A percentile compares a stretch with the other conserved stretches of the same genome.
These are phyloP conservation scores for Pestalotiopsis sp. DNA, from an alignment of 2,329 filamentous ascomycete species.

Conservation along the genomic window DNA sequence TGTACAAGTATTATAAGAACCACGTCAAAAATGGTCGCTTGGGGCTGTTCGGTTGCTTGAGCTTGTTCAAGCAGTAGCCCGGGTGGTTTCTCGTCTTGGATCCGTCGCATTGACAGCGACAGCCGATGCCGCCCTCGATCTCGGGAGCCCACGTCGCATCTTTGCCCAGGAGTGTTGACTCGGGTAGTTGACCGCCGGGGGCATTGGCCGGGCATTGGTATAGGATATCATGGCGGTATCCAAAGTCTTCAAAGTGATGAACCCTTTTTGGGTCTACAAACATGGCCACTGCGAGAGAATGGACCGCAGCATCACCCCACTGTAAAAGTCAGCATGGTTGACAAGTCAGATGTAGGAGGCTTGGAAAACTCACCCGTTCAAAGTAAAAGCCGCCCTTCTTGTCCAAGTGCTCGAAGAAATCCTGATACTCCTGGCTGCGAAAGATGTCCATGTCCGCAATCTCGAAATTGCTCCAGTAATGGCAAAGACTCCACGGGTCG, in stretches of 20 bases:
- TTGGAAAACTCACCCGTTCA: conserved; percentile 39
- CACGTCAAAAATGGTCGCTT: conserved; percentile 34
- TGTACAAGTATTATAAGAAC: conserved; percentile 26
- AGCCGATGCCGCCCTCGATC: conserved; percentile 39
- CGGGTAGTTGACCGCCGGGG: conserved; percentile 36
- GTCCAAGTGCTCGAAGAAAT: conserved; percentile 43
- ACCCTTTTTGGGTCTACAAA: conserved; percentile 40
- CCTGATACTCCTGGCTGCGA: conserved; percentile 41
- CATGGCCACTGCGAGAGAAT: conserved; percentile 45
- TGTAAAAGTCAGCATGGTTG: background rate
- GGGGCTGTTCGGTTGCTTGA: conserved; percentile 37
- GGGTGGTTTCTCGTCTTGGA: conserved; percentile 32
- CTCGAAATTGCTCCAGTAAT: conserved; percentile 53
- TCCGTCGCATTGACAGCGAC: conserved; percentile 44
- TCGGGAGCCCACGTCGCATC: conserved; percentile 28
- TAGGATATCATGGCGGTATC: conserved; percentile 41
- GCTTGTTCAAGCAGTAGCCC: conserved; percentile 38
- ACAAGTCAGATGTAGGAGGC: background rate
- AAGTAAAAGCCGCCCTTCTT: conserved; percentile 45
- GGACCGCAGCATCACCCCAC: conserved; percentile 49
- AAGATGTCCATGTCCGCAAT: conserved; percentile 50
- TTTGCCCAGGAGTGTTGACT: conserved; percentile 32
- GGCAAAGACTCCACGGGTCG: conserved; percentile 46
- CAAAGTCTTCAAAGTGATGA: conserved; percentile 47
- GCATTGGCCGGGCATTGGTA: conserved; percentile 39